phyloP scores from a whole-genome alignment of 306 rosid species.

The Inga laurina region DNA sequence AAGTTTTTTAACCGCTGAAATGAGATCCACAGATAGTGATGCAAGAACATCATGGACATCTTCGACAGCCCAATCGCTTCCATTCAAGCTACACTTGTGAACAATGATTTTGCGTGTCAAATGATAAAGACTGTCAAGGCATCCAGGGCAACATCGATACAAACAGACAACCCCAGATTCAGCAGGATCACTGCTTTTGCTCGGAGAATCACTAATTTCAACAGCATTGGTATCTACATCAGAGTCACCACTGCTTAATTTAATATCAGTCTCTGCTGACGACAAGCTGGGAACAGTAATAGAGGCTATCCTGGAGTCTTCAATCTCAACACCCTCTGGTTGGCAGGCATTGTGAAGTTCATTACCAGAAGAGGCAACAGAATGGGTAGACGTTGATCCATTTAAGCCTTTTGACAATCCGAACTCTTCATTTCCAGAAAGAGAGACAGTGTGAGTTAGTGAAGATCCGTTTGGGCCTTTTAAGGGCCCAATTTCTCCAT shows the following conservation, averaged over 20 bases:
- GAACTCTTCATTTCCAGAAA: constrained; percentile 35
- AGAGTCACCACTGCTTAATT: constrained; percentile 26
- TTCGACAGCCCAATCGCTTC: constrained; percentile 57
- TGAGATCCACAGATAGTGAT: constrained; percentile 70
- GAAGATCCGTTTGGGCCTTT: constrained; percentile 38
- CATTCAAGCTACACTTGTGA: constrained; percentile 38
- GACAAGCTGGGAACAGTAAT: constrained; percentile 23
- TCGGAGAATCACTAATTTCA: constrained; percentile 37
- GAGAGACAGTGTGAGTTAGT: constrained; percentile 24
- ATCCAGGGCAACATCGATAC: constrained; percentile 74
- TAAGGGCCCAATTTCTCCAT: constrained; percentile 34
- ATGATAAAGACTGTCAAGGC: constrained; percentile 51
- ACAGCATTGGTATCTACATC: constrained; percentile 29
- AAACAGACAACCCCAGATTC: constrained; percentile 53
- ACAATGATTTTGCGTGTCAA: constrained; percentile 49
- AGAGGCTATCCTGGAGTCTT: constrained; percentile 30
- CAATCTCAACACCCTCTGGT: constrained; percentile 33
- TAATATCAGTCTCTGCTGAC: constrained; percentile 32
- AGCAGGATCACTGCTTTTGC: constrained; percentile 33
- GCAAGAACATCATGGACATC: constrained; percentile 76
- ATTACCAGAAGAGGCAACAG: constrained; percentile 35
- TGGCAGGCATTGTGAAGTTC: constrained; percentile 33
- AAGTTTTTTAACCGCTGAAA: constrained; percentile 59
- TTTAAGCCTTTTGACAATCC: constrained; percentile 34
- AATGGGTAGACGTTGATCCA: constrained; percentile 32